Conservation (phyloP, 495 filamentous ascomycete genomes). For the Pseudevernia furfuracea region DNA sequence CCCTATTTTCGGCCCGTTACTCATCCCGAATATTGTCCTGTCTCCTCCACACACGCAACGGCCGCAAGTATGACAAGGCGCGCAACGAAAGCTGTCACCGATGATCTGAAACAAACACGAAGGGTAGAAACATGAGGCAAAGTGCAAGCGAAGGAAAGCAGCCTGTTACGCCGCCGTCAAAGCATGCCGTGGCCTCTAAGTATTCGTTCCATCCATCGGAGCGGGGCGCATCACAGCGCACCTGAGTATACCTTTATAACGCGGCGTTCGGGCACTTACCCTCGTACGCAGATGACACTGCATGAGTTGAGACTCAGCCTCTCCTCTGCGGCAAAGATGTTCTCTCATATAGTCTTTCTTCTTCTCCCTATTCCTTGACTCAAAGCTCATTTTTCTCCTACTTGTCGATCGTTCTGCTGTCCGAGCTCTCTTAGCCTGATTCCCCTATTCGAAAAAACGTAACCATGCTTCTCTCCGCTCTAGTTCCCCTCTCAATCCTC, state of each 20-base stretch:
- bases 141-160: neutral
- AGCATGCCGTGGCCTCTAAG: neutral
- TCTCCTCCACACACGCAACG: too few species aligned
- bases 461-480: slow-evolving; percentile 3
- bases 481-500: neutral
- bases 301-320: neutral
- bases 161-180: neutral
- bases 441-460: neutral
- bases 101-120: neutral
- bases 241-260: too few species aligned
- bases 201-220: neutral
- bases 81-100: neutral
- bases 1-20: too few species aligned
- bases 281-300: neutral
- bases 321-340: neutral
- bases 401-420: neutral
- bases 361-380: neutral
- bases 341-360: neutral
- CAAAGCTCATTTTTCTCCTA: neutral
- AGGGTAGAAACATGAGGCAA: neutral
- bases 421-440: neutral
- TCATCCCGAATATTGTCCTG: too few species aligned
- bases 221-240: neutral
- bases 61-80: neutral
- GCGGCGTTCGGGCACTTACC: too few species aligned